Base-by-base conservation (phyloP, 2,329 filamentous ascomycete species). In the Emergomyces africanus region DNA sequence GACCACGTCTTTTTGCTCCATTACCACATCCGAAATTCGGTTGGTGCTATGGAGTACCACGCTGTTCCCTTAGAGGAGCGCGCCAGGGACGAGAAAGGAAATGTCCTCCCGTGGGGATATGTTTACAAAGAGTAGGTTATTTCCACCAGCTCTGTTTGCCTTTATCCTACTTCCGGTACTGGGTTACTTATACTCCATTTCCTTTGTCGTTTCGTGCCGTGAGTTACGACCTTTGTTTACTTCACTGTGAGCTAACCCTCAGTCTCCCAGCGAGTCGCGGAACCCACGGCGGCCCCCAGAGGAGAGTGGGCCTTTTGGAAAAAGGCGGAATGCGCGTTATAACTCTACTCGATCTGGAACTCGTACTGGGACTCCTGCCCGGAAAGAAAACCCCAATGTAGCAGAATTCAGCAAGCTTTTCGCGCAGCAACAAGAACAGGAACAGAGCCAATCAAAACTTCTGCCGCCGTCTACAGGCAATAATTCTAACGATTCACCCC, bases 251-350 rank as follows among this genome's bases (percentile, higher is more conserved):
- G 25, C 30, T 54, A 60, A 57, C 30, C 23, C 18, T 42, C 12
- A 10, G 5, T 61, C 39, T 46, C 10, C 49, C 33, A 78, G 76
- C 63, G 75, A 77, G 66, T 69, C 74, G 54, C 75, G 78, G 61
- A 78, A 78, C 63, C 75, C 77, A 57, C 76, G 79, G 60, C 78
- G 78, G 66, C 72, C 81, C 59, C 77, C 78, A 18, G 79, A 83
- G 72, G 83, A 86, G 69, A 79, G 77, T 64, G 83, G 83, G 1
- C 81, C 83, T 1, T 86, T 86, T 69, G 83, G 83, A 57, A 81
- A 77, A 64, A 70, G 76, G 61, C 71, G 76, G 61, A 76, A 77
- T 62, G 72, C 72, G 58, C 72, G 76, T 61, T 76, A 74, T 60
- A 70, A 73, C 58, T 69, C 70, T 44, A 70, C 72, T 18, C 70